Percentiles rank a stretch among this genome's conserved stretches.
phyloP scores from a whole-genome alignment of 371 early-diverging fungal species.

The Encephalitozoon romaleae region DNA sequence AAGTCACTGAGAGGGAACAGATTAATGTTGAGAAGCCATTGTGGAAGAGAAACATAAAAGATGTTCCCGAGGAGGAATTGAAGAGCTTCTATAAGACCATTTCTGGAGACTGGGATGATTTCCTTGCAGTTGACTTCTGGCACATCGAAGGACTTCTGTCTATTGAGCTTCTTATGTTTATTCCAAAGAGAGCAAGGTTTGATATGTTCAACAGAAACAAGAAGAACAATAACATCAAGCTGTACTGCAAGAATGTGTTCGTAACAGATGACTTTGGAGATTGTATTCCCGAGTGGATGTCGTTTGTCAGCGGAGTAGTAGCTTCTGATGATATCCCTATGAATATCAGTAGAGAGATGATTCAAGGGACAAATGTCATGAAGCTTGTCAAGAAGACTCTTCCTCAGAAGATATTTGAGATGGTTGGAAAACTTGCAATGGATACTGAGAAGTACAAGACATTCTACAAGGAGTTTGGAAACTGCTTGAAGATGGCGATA shows the following conservation, averaged over 20 bases:
- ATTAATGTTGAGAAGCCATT: conserved; percentile 71
- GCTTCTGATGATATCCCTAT: conserved; percentile 86
- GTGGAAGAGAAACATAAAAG: conserved; percentile 82
- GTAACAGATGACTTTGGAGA: conserved; percentile 79
- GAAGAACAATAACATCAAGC: conserved; percentile 82
- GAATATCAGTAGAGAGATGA: conserved; percentile 84
- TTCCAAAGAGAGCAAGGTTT: conserved; percentile 74
- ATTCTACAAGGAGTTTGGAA: conserved; percentile 81
- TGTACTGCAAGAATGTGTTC: conserved; percentile 86
- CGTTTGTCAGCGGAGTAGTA: conserved; percentile 76
- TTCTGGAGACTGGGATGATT: conserved; percentile 86
- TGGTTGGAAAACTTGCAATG: conserved; percentile 74
- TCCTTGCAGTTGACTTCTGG: conserved; percentile 75
- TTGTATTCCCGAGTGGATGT: conserved; percentile 76
- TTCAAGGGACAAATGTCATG: conserved; percentile 83
- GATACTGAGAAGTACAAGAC: conserved; percentile 73
- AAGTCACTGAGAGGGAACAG: conserved; percentile 64
- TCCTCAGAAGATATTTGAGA: conserved; percentile 78
- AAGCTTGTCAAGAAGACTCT: conserved; percentile 83
- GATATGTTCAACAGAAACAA: conserved; percentile 75
- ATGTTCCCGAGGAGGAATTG: conserved; percentile 77
- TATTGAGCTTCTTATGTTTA: conserved; percentile 78
- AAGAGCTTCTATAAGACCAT: conserved; percentile 80
- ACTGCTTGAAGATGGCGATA: conserved; percentile 80
- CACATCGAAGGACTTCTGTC: conserved; percentile 77